A percentile compares a stretch with the other conserved stretches of the same genome.
phyloP scores from a whole-genome alignment of 2,329 filamentous ascomycete genomes.

The Arthrobotrys iridis region DNA sequence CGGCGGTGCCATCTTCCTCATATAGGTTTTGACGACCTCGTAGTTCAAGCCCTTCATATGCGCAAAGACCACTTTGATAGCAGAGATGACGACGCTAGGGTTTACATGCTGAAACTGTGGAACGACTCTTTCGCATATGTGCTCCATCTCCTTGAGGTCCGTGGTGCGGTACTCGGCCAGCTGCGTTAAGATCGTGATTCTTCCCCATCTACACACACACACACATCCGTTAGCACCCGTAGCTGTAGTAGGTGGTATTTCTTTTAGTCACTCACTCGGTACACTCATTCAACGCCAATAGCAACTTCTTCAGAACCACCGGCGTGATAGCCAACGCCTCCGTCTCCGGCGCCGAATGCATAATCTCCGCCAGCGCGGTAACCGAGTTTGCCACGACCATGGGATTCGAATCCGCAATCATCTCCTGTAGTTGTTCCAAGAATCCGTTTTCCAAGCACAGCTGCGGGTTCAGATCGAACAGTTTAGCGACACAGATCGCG shows the following conservation, averaged over 20 bases:
- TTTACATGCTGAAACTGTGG: conserved; percentile 99
- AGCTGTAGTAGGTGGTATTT: too few species aligned
- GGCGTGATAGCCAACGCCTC: conserved; percentile 84
- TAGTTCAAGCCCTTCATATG: conserved; percentile 88
- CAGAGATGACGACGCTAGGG: conserved; percentile 93
- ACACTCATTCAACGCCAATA: conserved; percentile 96
- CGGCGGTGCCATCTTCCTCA: conserved; percentile 98
- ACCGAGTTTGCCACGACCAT: conserved; percentile 99
- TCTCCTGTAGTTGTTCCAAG: conserved; percentile 88
- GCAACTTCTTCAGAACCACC: conserved; percentile 87
- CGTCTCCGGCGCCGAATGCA: conserved; percentile 88
- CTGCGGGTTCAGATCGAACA: conserved; percentile 90
- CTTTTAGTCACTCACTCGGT: conserved; percentile 73
- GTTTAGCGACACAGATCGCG: conserved; percentile 95
- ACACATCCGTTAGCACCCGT: conserved; percentile 39
- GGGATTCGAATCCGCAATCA: conserved; percentile 96
- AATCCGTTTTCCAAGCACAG: conserved; percentile 98
- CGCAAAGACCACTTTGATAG: conserved; percentile 95
- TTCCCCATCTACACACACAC: conserved; percentile 75
- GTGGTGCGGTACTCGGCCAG: conserved; percentile 84
- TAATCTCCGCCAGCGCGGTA: conserved; percentile 89
- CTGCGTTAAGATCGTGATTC: conserved; percentile 90
- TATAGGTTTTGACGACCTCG: conserved; percentile 82
- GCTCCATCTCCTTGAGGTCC: conserved; percentile 96
- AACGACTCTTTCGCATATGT: conserved; percentile 94